Conservation (phyloP, 2,329 filamentous ascomycete genomes). For the Aureobasidium sp. region DNA sequence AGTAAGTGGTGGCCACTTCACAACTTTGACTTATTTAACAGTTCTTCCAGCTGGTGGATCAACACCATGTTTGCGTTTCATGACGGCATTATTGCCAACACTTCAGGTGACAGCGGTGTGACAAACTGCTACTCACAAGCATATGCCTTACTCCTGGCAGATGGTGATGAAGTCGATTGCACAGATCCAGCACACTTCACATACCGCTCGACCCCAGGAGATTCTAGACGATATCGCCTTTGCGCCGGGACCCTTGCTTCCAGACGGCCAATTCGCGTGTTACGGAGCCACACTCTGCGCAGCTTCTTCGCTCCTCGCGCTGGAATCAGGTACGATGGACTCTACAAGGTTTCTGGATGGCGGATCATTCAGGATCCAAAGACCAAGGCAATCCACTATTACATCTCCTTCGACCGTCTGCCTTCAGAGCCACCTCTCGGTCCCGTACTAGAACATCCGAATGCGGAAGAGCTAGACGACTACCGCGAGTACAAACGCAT, state of each 20-base stretch:
- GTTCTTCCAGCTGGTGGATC: conserved; percentile 40
- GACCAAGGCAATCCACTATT: conserved; percentile 27
- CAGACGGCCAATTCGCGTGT: conserved; percentile 35
- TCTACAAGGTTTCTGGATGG: conserved; percentile 39
- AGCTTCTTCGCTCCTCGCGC: conserved; percentile 39
- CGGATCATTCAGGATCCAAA: conserved; percentile 25
- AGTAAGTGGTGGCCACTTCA: conserved; percentile 26
- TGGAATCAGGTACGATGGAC: conserved; percentile 41
- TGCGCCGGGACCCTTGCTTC: conserved; percentile 34
- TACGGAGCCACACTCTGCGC: conserved; percentile 37
- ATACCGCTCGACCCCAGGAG: conserved; percentile 33
- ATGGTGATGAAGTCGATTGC: conserved; percentile 31
- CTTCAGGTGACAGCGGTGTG: conserved; percentile 35
- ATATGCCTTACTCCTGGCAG: conserved; percentile 39
- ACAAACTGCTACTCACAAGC: conserved; percentile 34
- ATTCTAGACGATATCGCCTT: conserved; percentile 37
- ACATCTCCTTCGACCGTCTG: conserved; percentile 33
- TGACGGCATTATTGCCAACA: conserved; percentile 40
- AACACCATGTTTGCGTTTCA: conserved; percentile 39
- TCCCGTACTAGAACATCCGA: conserved; percentile 32
- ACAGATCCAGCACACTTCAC: conserved; percentile 30
- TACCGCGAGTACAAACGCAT: conserved; percentile 41
- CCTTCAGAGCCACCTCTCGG: conserved; percentile 26
- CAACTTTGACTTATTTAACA: not conserved
- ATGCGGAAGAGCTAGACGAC: conserved; percentile 39